Percentiles rank a stretch among this genome's conserved stretches.
Conservation (phyloP, 805 yeast genomes). For the Metschnikowia santaceciliae region DNA sequence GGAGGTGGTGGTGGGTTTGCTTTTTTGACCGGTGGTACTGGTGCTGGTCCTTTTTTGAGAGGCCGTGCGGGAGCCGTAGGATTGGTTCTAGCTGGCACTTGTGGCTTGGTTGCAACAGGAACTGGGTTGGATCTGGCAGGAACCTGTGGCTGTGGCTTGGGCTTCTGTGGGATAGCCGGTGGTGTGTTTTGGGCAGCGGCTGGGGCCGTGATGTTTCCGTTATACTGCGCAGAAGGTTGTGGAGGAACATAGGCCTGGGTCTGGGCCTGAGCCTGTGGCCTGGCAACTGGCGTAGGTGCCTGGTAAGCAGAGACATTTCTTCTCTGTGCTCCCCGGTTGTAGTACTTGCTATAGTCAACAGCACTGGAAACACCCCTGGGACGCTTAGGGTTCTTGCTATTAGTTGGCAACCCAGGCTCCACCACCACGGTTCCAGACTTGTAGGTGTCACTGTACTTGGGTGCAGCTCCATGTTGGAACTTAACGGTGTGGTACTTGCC, state of each 20-base stretch:
- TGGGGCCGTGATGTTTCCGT: slow-evolving; percentile 5
- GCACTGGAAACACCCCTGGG: slow-evolving; percentile 54
- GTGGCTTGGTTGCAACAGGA: slow-evolving; percentile 11
- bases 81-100: slow-evolving; percentile 3
- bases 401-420: slow-evolving; percentile 72
- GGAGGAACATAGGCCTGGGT: slow-evolving; percentile 14
- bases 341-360: slow-evolving; percentile 42
- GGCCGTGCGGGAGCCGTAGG: slow-evolving; percentile 25
- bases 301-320: slow-evolving; percentile 7
- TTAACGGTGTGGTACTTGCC: slow-evolving; percentile 78
- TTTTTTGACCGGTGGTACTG: slow-evolving; percentile 58
- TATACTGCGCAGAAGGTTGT: slow-evolving; percentile 16
- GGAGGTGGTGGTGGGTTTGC: slow-evolving; percentile 38
- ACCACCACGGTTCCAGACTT: slow-evolving; percentile 87
- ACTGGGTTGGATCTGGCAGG: slow-evolving; percentile 9
- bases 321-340: slow-evolving; percentile 28
- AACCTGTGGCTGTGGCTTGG: slow-evolving; percentile 12
- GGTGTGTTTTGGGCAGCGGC: slow-evolving; percentile 7
- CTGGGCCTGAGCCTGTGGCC: slow-evolving; percentile 11
- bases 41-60: slow-evolving; percentile 38
- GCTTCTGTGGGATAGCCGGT: slow-evolving; percentile 11
- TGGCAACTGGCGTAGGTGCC: slow-evolving; percentile 19
- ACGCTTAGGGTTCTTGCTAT: slow-evolving; percentile 63
- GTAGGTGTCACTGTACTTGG: slow-evolving; percentile 65
- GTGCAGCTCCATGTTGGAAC: slow-evolving; percentile 55